These are phyloP conservation scores for Botryobasidium botryosum DNA, from an alignment of 768 basidiomycete species.

Conservation along the genomic window DNA sequence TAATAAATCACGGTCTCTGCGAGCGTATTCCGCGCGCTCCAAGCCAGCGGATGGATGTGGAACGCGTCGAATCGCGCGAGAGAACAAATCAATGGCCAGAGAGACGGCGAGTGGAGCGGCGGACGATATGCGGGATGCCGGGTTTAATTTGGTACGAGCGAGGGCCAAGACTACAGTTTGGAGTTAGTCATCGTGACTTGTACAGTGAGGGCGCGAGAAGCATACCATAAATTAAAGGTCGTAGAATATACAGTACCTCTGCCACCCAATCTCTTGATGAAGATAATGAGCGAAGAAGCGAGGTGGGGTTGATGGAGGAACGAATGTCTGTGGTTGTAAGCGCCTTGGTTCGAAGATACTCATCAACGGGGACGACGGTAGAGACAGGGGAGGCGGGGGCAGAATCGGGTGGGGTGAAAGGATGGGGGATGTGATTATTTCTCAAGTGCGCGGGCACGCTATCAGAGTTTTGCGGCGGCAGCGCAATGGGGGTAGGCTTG, in stretches of 20 bases:
- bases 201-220: slow-evolving; percentile 5
- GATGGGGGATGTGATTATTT: slow-evolving; percentile 56
- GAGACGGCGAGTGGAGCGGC: slow-evolving; percentile 48
- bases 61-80: slow-evolving; percentile 54
- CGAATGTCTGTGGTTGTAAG: slow-evolving; percentile 51
- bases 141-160: no score
- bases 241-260: slow-evolving; percentile 50
- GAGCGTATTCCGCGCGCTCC: slow-evolving; percentile 65
- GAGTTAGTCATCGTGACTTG: no score
- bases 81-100: slow-evolving; percentile 51
- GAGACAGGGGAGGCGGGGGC: slow-evolving; percentile 9
- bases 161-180: no score
- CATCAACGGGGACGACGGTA: slow-evolving; percentile 43
- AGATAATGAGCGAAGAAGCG: slow-evolving; percentile 42
- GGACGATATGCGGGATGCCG: no score
- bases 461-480: background rate
- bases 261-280: slow-evolving; percentile 58
- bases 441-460: slow-evolving; percentile 62
- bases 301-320: slow-evolving; percentile 53
- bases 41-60: slow-evolving; percentile 36
- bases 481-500: background rate
- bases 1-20: slow-evolving; percentile 61
- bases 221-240: slow-evolving; percentile 66
- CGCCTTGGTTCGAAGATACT: slow-evolving; percentile 69
- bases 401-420: slow-evolving; percentile 23